Evolutionary conservation across 495 filamentous ascomycete species (phyloP), one percentile per base, ranked within the genome.

Genomic region (Lineolata rhizophorae): DNA sequence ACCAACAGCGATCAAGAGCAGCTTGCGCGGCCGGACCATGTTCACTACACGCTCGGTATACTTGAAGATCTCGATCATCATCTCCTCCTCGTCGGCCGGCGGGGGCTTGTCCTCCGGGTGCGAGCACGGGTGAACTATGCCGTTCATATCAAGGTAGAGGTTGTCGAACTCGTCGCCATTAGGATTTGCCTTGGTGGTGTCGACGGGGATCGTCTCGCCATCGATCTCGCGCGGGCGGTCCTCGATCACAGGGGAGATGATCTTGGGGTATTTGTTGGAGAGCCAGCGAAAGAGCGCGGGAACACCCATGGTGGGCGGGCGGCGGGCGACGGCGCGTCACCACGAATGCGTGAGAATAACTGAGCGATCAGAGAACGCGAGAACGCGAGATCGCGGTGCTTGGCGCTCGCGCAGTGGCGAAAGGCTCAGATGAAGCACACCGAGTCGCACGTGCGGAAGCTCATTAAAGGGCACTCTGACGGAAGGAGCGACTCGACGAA

Each of bases 81-180:
- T 99, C 54, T 94, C 87, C 52, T 87, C 79, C 59, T 99, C 87
- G 26, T 80, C 83, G 44, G 74, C 75, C 18, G 87, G 87, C 3
- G 87, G 66, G 2, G 87, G 81, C 37, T 65, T 73, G 41, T 94
- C 85, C 53, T 99, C 87, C 2, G 87, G 87, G 55, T 99, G 87
- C 3, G 84, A 92, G 57, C 87, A 99, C 2, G 90, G 90, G 65
- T 99, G 87, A 27, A 99, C 87, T 42, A 99, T 99, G 50, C 87
- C 87, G 57, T 99, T 99, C 87, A 99, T 95, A 48, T 99, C 87
- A 32, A 99, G 67, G 47, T 95, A 99, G 2, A 99, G 62, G 47
- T 95, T 99, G 53, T 99, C 85, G 45, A 85, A 78, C 50, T 95
- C 84, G 53, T 94, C 87, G 52, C 83, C 84, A 57, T 99, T 99